Base-by-base conservation (phyloP, 2,329 filamentous ascomycete species). In the Bimuria novae-zelandiae region DNA sequence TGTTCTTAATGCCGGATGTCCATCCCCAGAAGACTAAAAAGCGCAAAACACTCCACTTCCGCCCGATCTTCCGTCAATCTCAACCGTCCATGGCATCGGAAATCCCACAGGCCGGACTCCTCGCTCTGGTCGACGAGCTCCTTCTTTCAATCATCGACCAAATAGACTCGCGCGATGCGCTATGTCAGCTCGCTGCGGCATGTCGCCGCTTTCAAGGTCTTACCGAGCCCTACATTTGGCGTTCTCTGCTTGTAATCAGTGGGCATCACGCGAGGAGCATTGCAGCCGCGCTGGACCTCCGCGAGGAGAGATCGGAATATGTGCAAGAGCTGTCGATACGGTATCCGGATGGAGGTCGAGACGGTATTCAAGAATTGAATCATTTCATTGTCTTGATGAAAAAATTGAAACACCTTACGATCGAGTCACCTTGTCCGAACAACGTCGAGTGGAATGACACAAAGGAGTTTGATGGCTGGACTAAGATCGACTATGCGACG, bases 401-500 rank as follows among this genome's bases (percentile, higher is more conserved):
- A 8, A 68, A 63, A 48, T 50, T 74, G 16, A 62, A 64, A 12
- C 60, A 69, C 35, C 54, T 74, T 40, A 65, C 61, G 6, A 59
- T 74, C 21, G 71, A 74, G 48, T 68, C 62, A 14, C 69, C 70
- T 0, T 74, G 71, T 51, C 68, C 69, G 11, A 74, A 74, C 41
- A 72, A 74, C 42, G 52, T 55, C n/a, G 67, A 68, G 30, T 72
- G 67, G 66, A 57, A 55, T 8, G 19, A 37, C 1, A 61, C 54
- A 3, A 40, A 54, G 2, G 51, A 59, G 22, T 73, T 71, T 45
- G 59, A 67, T 14, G 65, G 64, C 7, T 64, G 57, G 51, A 70
- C 68, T 7, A 59, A 61, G 23, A 69, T 73, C 4, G 59, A 73
- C 41, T 72, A 68, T 40, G 60, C 51, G n/a, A 58, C 67, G n/a